phyloP scores from a whole-genome alignment of 2,329 filamentous ascomycete species.

The Metarhizium anisopliae region DNA sequence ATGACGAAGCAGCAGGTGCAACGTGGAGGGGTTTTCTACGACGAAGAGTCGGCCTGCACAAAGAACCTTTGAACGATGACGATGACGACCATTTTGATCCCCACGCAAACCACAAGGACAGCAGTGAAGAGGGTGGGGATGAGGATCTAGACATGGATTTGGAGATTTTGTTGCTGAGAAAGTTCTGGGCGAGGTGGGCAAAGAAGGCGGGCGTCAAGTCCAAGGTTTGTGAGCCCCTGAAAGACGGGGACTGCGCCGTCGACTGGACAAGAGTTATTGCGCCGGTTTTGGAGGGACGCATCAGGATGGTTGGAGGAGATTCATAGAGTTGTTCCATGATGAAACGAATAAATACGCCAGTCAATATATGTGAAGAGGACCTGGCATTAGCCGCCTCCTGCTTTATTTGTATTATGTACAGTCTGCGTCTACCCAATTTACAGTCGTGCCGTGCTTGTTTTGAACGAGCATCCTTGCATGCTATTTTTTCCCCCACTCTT shows the following conservation, averaged over 20 bases:
- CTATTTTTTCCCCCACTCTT: too few relatives aligned
- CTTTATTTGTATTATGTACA: too few relatives aligned
- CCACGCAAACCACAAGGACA: conserved; percentile 16
- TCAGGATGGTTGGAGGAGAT: conserved; percentile 35
- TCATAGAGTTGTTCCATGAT: conserved; percentile 1
- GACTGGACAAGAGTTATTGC: conserved; percentile 76
- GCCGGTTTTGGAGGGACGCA: conserved; percentile 69
- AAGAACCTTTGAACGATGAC: conserved; percentile 24
- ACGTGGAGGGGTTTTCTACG: conserved; percentile 29
- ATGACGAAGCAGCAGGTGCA: conserved; percentile 11
- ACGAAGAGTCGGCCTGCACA: conserved; percentile 23
- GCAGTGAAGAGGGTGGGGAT: conserved; percentile 12
- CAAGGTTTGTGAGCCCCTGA: conserved; percentile 43
- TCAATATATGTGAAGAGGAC: neutral
- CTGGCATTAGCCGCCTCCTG: too few relatives aligned
- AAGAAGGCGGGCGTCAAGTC: conserved; percentile 53
- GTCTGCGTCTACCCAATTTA: too few relatives aligned
- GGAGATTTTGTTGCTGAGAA: conserved; percentile 56
- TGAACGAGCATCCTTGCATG: too few relatives aligned
- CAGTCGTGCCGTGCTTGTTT: too few relatives aligned
- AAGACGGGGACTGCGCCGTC: conserved; percentile 50
- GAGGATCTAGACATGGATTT: conserved; percentile 35
- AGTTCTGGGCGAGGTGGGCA: conserved; percentile 67
- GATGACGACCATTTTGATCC: conserved; percentile 35
- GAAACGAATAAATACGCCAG: neutral